Evolutionary conservation across 768 basidiomycete genomes (phyloP), one percentile per base, ranked within the genome.

Genomic region (Tricholoma saponaceum): DNA sequence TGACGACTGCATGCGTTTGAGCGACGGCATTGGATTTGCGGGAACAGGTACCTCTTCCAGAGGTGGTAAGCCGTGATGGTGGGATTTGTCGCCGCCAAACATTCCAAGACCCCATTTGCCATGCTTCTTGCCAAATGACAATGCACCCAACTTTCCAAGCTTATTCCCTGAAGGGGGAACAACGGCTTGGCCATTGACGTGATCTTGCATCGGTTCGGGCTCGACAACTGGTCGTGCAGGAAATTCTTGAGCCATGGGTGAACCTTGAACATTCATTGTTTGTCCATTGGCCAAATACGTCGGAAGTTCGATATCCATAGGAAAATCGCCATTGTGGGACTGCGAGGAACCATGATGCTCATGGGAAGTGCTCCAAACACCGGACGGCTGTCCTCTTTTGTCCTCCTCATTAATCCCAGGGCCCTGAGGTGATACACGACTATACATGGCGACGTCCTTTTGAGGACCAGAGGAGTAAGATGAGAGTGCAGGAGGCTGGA

Each of bases 1-100:
- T 22, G 85, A 83, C 16, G 91, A 89, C 62, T 90, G 85, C 22
- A 88, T 80, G 56, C 91, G 87, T 70, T 92, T 92, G 69, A 90
- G 82, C 3, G 86, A 85, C 25, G 86, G 80, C 4, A 80, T 82
- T 55, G 80, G 83, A 58, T 72, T 76, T 22, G 83, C 74, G 28
- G 78, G 72, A 39, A 81, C 76, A 12, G 83, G 82, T 18, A 82
- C 74, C 74, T 92, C 90, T 44, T 91, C 89, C 35, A 90, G 83
- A 33, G 89, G 87, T 35, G 89, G 83, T 7, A 91, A 74, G 5
- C 73, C 70, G 52, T 79, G 77, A 57, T 82, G 84, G 65, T 85
- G 80, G 16, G 76, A 76, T 65, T 90, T 90, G 67, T 92, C 89
- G 41, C 82, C 79, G 28, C 89, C 86, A 70, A 92, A 92, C 79